Evolutionary conservation across 495 filamentous ascomycete species (phyloP).

Genomic region (Penicillium daleae): DNA sequence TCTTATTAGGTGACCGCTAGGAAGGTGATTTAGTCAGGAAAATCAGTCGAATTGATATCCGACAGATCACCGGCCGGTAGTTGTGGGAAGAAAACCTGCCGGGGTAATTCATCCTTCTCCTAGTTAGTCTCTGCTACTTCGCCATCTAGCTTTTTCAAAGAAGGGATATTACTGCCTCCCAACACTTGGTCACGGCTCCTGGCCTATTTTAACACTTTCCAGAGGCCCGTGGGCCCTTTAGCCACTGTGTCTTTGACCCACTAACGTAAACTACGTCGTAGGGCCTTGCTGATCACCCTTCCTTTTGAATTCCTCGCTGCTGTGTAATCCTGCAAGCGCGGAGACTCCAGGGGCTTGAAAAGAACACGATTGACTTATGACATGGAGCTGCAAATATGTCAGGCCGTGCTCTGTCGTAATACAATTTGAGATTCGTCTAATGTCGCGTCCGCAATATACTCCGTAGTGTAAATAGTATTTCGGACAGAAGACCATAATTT

Average conservation of each 20-base stretch:
- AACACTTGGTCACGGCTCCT: neutral
- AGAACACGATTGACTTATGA: too few species aligned
- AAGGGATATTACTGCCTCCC: neutral
- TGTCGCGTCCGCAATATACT: too few species aligned
- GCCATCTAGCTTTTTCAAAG: neutral
- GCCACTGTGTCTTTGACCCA: neutral
- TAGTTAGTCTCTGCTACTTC: too few species aligned
- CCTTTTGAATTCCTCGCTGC: neutral
- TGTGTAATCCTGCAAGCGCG: neutral
- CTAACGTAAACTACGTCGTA: neutral
- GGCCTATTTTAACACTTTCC: neutral
- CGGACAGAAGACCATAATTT: too few species aligned
- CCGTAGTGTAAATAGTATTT: too few species aligned
- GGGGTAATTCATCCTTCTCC: neutral
- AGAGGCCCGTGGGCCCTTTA: neutral
- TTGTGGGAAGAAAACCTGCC: neutral
- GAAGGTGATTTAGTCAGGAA: neutral
- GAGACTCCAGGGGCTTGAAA: too few species aligned
- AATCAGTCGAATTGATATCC: neutral
- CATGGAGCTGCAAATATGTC: too few species aligned
- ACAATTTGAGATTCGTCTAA: too few species aligned
- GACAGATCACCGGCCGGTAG: neutral
- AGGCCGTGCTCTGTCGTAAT: too few species aligned
- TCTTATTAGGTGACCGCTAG: neutral
- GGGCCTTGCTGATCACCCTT: neutral